A percentile compares a stretch with the other conserved stretches of the same genome.
phyloP scores from a whole-genome alignment of 768 basidiomycete species.

The Jaapia argillacea region DNA sequence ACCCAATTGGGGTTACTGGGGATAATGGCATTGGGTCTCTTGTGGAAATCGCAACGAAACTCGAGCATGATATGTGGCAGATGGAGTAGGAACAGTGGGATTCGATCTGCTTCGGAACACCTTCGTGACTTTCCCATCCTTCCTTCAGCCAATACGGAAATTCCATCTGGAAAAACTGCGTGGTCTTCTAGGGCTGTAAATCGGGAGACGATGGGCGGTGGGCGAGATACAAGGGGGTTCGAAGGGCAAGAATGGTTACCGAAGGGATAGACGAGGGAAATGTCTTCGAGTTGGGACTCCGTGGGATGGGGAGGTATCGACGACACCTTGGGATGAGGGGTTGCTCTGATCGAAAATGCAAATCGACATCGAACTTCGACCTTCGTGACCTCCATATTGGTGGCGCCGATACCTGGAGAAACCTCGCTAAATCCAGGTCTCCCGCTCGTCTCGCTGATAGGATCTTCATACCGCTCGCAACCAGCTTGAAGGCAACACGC shows the following conservation, averaged over 20 bases:
- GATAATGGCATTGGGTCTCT: no score
- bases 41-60: slow-evolving; percentile 1
- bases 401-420: slow-evolving; percentile 8
- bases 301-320: no score
- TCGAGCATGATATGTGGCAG: background rate
- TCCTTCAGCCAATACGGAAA: slow-evolving; percentile 34
- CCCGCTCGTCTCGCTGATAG: slow-evolving; percentile 19
- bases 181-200: slow-evolving; percentile 39
- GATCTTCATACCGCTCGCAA: slow-evolving; percentile 55
- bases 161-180: slow-evolving; percentile 41
- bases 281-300: slow-evolving; percentile 7
- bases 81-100: no score
- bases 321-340: no score
- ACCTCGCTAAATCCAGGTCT: background rate
- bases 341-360: slow-evolving; percentile 1
- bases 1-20: no score
- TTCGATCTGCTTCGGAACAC: slow-evolving; percentile 30
- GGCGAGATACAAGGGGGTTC: slow-evolving; percentile 12
- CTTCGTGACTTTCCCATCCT: slow-evolving; percentile 44
- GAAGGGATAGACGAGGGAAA: slow-evolving; percentile 21
- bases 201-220: slow-evolving; percentile 29
- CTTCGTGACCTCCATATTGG: slow-evolving; percentile 13
- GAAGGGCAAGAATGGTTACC: slow-evolving; percentile 50
- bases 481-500: slow-evolving; percentile 42
- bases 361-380: slow-evolving; percentile 13